Evolutionary conservation across 345 rosid genomes (phyloP).

Genomic region (Pugionium cornutum): DNA sequence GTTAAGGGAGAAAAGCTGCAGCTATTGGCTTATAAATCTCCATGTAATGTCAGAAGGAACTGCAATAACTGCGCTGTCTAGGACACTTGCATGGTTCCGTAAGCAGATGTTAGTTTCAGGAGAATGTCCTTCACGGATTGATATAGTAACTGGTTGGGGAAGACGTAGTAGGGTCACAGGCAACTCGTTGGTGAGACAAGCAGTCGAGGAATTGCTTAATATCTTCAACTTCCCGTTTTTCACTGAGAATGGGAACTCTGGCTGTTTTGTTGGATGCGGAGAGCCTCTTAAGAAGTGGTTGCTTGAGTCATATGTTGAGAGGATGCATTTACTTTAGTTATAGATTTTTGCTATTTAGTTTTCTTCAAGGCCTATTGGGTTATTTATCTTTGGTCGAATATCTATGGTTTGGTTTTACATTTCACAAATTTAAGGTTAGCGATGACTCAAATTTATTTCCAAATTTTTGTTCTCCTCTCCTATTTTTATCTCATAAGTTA

Average conservation of each 20-base stretch:
- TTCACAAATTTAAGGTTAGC: constrained; percentile 28
- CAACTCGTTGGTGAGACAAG: constrained; percentile 77
- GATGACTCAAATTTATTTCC: constrained; percentile 23
- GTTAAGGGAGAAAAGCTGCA: constrained; percentile 71
- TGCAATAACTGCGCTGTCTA: constrained; percentile 75
- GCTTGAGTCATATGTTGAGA: constrained; percentile 77
- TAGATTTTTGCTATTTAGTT: constrained; percentile 19
- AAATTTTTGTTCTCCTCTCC: constrained; percentile 16
- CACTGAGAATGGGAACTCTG: constrained; percentile 83
- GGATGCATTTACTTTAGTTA: constrained; percentile 82
- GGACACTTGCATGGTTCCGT: constrained; percentile 92
- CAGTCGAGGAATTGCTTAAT: constrained; percentile 77
- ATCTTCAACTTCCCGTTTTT: constrained; percentile 82
- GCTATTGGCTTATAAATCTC: constrained; percentile 93
- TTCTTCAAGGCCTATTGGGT: constrained; percentile 8
- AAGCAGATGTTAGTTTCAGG: constrained; percentile 77
- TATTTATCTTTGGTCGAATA: constrained; percentile 8
- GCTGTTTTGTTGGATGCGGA: constrained; percentile 85
- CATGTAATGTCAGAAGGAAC: constrained; percentile 99
- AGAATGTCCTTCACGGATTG: constrained; percentile 70
- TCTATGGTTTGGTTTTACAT: constrained; percentile 23
- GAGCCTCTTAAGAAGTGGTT: constrained; percentile 83
- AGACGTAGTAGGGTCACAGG: constrained; percentile 91
- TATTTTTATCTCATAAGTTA: too few species aligned
- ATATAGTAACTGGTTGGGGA: constrained; percentile 98